Percentiles rank a stretch among this genome's conserved stretches.
Evolutionary conservation across 1,139 yeast genomes (phyloP).

Genomic region (Blastobotrys serpentis): DNA sequence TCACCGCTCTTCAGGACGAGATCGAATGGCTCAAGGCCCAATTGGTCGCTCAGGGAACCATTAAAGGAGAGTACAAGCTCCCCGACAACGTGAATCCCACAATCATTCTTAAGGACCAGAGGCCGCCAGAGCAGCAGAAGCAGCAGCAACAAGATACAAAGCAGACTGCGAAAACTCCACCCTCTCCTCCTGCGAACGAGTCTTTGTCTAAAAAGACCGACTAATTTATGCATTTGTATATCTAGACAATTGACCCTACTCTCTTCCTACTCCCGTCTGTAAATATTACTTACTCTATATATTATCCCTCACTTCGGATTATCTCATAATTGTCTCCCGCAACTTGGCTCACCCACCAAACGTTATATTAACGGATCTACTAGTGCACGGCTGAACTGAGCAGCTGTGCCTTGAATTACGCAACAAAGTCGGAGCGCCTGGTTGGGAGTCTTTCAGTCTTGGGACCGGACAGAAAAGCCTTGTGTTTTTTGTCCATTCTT

Average conservation of each 20-base stretch:
- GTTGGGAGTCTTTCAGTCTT: too few species aligned
- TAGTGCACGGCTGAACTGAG: too few species aligned
- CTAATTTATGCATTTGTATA: background rate
- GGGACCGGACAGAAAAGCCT: too few species aligned
- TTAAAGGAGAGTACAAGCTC: slow-evolving; percentile 46
- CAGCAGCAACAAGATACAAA: background rate
- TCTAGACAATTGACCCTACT: background rate
- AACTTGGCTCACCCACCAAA: too few species aligned
- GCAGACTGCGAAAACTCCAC: background rate
- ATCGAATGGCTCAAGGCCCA: slow-evolving; percentile 58
- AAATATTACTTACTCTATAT: too few species aligned
- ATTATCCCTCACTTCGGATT: too few species aligned
- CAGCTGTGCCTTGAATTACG: too few species aligned
- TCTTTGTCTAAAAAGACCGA: background rate
- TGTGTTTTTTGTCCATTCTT: too few species aligned
- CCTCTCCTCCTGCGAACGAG: background rate
- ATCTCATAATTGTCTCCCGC: too few species aligned
- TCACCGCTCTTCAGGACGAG: slow-evolving; percentile 65
- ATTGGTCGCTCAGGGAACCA: slow-evolving; percentile 44
- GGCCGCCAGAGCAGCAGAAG: background rate
- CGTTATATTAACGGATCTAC: too few species aligned
- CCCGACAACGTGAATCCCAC: slow-evolving; percentile 51
- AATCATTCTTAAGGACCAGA: slow-evolving; percentile 26
- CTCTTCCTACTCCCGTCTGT: too few species aligned
- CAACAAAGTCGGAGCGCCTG: too few species aligned